Percentiles rank a stretch among this genome's conserved stretches.
phyloP scores from a whole-genome alignment of 192 early-diverging fungal species.

The Coemansia sp. region DNA sequence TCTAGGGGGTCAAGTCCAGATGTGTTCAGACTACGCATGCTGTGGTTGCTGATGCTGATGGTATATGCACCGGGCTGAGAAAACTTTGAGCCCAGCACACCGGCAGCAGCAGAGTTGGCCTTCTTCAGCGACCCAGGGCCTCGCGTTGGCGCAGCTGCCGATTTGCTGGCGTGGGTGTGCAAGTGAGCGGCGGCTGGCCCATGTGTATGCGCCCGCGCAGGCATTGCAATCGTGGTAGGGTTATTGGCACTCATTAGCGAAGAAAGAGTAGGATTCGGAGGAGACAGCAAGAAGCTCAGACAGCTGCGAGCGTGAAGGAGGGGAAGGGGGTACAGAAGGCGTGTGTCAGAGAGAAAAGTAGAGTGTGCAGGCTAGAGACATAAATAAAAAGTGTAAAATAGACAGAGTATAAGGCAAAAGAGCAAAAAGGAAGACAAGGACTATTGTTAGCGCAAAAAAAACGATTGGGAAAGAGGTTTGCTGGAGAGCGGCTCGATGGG shows the following conservation, averaged over 20 bases:
- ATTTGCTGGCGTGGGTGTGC: conserved; percentile 22
- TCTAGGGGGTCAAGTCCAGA: conserved; percentile 41
- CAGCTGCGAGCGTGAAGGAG: no score
- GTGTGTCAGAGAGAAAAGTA: conserved; percentile 2
- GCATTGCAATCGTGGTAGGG: conserved; percentile 34
- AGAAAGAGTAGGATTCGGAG: not conserved
- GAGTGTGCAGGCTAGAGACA: not conserved
- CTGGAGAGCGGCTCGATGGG: no score
- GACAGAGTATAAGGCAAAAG: conserved; percentile 11
- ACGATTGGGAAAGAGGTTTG: not conserved
- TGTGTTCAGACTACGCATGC: conserved; percentile 35
- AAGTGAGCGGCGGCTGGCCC: conserved; percentile 25
- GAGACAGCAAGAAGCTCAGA: not conserved
- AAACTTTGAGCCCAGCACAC: conserved; percentile 32
- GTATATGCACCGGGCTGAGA: conserved; percentile 31
- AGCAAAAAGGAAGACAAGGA: conserved; percentile 9
- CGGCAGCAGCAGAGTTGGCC: conserved; percentile 41
- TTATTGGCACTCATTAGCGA: conserved; percentile 20
- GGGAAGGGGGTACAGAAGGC: not conserved
- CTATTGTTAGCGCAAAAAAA: conserved; percentile 8
- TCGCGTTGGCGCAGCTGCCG: conserved; percentile 18
- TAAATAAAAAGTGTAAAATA: conserved; percentile 9
- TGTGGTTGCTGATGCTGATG: conserved; percentile 54
- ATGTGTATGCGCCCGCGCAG: conserved; percentile 44
- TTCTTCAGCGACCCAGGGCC: conserved; percentile 42